Evolutionary conservation across 345 rosid genomes (phyloP), one percentile per base, ranked within the genome.

Genomic region (Euclidium syriacum): DNA sequence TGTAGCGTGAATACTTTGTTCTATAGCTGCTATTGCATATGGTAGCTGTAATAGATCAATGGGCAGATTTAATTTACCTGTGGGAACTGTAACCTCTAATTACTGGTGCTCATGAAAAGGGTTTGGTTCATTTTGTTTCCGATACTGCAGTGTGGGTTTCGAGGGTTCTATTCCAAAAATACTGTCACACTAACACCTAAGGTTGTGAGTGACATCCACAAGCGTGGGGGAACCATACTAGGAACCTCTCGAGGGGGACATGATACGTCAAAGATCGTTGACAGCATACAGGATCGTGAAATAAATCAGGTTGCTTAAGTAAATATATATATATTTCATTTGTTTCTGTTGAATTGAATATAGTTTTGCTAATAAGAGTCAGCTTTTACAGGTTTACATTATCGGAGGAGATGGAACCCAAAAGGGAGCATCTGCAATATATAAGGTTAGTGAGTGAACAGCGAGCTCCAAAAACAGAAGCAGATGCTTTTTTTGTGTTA

Each of bases 351-450:
- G 17, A 36, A 24, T 46, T 36, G 43, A 47, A 35, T 18, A 27
- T 20, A 27, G 69, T 24, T 62, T n/a, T 47, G 42, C n/a, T 38
- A 22, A 27, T 36, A 42, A 41, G 15, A 29, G 32, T 46, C 19
- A 36, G 33, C 20, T 39, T 58, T 57, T 67, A 30, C 67, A 87
- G 95, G 95, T 85, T 47, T 87, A 83, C 67, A 81, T 87, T 58
- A 83, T 85, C 64, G 95, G 95, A 62, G 95, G 95, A 38, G 95
- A 87, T 78, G 95, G 95, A 75, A 81, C 87, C 60, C 95, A 78
- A 73, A 87, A 69, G 61, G 95, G 87, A 75, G 89, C 87, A 25
- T 75, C 79, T 52, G 77, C 77, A 25, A 77, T 87, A 38, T 87
- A 71, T 41, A 81, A 87, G 87, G 95, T 91, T 54, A 47, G 60